phyloP scores from a whole-genome alignment of 805 yeast genomes.

The Starmerella geochares region DNA sequence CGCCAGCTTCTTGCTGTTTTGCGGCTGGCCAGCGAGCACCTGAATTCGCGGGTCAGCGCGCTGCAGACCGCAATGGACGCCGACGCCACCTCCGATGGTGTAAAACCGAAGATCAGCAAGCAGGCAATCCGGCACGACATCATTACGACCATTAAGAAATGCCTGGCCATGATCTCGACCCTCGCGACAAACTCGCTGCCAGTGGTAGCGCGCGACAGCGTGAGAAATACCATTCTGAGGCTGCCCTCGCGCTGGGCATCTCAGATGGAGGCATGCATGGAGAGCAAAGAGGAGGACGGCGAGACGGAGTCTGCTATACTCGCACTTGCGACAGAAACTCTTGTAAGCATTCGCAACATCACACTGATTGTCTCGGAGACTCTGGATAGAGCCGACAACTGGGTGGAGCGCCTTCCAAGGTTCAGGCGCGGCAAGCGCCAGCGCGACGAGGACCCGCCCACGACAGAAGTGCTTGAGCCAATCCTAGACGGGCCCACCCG shows the following conservation, averaged over 20 bases:
- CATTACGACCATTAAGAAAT: conserved; percentile 77
- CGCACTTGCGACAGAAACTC: conserved; percentile 75
- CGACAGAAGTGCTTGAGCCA: background rate
- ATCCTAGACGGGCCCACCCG: background rate
- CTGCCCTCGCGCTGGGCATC: conserved; percentile 67
- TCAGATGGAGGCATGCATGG: conserved; percentile 26
- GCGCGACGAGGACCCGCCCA: conserved; percentile 8
- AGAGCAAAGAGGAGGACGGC: conserved; percentile 23
- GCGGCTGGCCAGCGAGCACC: conserved; percentile 23
- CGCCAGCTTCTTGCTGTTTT: conserved; percentile 21
- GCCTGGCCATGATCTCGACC: conserved; percentile 73
- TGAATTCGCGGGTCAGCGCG: conserved; percentile 23
- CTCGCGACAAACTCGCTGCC: conserved; percentile 69
- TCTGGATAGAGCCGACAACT: conserved; percentile 70
- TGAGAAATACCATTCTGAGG: conserved; percentile 64
- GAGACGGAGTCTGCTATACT: conserved; percentile 57
- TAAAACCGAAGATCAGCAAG: conserved; percentile 26
- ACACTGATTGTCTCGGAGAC: conserved; percentile 79
- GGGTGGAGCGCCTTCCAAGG: conserved; percentile 40
- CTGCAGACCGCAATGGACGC: conserved; percentile 24
- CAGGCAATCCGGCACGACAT: conserved; percentile 62
- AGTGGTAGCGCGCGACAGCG: conserved; percentile 68
- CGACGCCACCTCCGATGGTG: conserved; percentile 22
- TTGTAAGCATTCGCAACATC: conserved; percentile 75
- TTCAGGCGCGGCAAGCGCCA: conserved; percentile 27